Evolutionary conservation across 2,329 filamentous ascomycete species (phyloP).

Genomic region (Aspergillus sp.): DNA sequence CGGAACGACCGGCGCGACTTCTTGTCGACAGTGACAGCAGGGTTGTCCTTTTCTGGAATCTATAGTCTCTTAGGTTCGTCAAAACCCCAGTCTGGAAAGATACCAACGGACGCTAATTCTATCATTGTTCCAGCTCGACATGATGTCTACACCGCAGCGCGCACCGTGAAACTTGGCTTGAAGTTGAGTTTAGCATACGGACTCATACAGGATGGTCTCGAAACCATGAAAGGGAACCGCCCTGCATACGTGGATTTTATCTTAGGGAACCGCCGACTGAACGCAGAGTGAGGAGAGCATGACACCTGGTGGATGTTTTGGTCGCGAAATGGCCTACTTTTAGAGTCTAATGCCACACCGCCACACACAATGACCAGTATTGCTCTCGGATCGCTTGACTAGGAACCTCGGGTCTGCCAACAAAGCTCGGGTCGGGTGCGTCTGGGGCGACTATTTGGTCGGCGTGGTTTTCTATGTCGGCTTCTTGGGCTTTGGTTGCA

Average conservation of each 20-base stretch:
- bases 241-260: conserved; percentile 73
- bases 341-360: no score
- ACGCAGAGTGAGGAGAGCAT: conserved; percentile 12
- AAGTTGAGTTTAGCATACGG: conserved; percentile 78
- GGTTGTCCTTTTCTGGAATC: conserved; percentile 75
- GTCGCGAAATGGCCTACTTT: no score
- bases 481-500: no score
- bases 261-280: conserved; percentile 43
- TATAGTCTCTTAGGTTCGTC: conserved; percentile 82
- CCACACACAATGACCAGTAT: no score
- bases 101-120: conserved; percentile 11
- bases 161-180: conserved; percentile 77
- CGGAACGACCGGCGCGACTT: conserved; percentile 64
- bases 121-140: conserved; percentile 62
- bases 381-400: no score
- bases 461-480: no score
- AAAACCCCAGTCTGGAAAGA: neutral
- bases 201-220: conserved; percentile 72
- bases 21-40: conserved; percentile 76
- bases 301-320: conserved; percentile 10
- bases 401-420: no score
- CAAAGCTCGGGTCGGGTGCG: no score
- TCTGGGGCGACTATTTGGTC: no score
- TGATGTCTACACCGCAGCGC: conserved; percentile 70
- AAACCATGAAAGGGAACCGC: conserved; percentile 65